Base-by-base conservation (phyloP, 2,329 filamentous ascomycete genomes). In the Thielaviopsis euricoi region DNA sequence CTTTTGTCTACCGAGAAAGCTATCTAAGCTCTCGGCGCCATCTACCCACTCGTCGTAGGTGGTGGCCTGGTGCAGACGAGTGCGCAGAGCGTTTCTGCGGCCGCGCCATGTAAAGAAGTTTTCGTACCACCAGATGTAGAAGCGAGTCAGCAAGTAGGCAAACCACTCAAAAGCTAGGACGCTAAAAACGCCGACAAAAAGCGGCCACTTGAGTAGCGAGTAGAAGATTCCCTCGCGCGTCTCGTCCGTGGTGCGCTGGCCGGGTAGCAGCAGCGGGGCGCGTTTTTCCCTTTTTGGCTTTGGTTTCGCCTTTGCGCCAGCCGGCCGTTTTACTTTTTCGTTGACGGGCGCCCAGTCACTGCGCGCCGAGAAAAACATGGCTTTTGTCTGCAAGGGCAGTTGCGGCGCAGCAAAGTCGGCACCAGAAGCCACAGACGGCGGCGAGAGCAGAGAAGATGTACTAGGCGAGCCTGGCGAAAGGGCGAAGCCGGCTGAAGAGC, bases 271-370 rank as follows among this genome's bases (percentile, higher is more conserved):
- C 53, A 59, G 64, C 61, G 56, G 65, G 57, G 61, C 65, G 53
- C 62, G 62, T 37, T 60, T 65, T 48, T 65, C 67, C 59, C 66
- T 71, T 64, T 66, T 68, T 61, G 66, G 70, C 60, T 65, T 62
- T 70, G 22, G 50, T 12, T 54, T 54, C 22, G 40, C 17, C 33
- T 48, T 46, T 29, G 53, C 25, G 72, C 62, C 71, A 65, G 64
- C 68, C 66, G 69, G 67, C 65, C 70, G 74, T 55, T 62, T 62
- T 15, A 90, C 77, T 59, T 79, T 83, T 67, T 91, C 81, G 64
- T 86, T 84, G 13, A 97, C 81, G 0, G 93, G 93, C 17, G 87
- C 84, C 93, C 93, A 98, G 74, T 98, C 93, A 69, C 95, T 95
- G 67, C 94, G 82, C 48, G 93, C 91, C 3, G 88, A 87, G 65